Evolutionary conservation across 2,329 filamentous ascomycete genomes (phyloP), one percentile per base, ranked within the genome.

Genomic region (Monosporascus sp.): DNA sequence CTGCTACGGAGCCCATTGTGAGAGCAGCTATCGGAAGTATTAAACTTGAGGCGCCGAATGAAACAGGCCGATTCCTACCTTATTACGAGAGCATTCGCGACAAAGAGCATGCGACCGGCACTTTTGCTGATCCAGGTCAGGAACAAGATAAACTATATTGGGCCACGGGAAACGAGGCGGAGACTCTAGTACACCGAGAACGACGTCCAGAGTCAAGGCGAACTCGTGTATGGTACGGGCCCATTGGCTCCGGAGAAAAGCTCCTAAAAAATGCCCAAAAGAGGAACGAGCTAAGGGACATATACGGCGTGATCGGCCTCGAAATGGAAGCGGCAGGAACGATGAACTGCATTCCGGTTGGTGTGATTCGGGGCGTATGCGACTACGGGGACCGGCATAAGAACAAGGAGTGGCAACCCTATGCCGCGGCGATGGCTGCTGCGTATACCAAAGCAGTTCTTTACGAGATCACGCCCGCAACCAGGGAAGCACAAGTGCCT

Each of bases 331-430:
- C 27, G 8, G 66, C 66, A 1, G 69, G 68, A 0, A 63, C 56
- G 0, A 67, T 70, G 66, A 68, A 70, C 18, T 53, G 53, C 5
- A 64, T 72, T 24, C 64, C 67, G 0, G 65, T 65, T 1, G 64
- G 62, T 0, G 67, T 71, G 0, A 63, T 72, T 6, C 60, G 65
- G 34, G 68, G 68, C 0, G 67, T 67, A 7, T 71, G 67, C 48
- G 65, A 71, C 49, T 71, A 72, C 34, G 68, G 52, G 0, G 68
- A 71, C 48, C 48, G 54, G 22, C 60, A 66, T 20, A 70, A 70
- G 47, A 69, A 66, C 36, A 64, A 68, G 38, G 53, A 60, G 1
- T 72, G 68, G 70, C 65, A 70, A 18, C 65, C 63, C 1, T 72
- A 69, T 52, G 68, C 70, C 0, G 66, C 70, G 4, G 67, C 67